Conservation (phyloP, 2,329 filamentous ascomycete genomes). For the Aspergillus piperis region DNA sequence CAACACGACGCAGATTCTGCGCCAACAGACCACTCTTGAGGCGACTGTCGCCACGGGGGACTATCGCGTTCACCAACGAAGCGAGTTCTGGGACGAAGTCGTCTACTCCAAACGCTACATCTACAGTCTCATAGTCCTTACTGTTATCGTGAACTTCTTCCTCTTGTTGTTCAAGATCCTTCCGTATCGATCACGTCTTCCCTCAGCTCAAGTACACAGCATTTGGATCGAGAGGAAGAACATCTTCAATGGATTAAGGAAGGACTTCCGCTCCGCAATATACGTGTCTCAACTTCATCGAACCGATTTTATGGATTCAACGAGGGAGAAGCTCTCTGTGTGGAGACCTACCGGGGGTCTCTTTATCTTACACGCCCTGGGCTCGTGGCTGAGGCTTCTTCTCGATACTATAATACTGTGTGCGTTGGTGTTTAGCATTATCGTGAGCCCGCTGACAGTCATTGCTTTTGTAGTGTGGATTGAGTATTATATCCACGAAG, state of each 20-base stretch:
- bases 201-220: conserved; percentile 24
- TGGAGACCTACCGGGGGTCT: not conserved
- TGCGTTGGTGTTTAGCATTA: conserved; percentile 30
- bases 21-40: conserved; percentile 23
- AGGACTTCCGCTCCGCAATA: conserved; percentile 12
- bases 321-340: too few relatives aligned
- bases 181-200: conserved; percentile 27
- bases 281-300: not conserved
- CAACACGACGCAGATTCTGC: conserved; percentile 30
- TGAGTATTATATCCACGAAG: conserved; percentile 34
- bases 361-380: conserved; percentile 19
- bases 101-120: conserved; percentile 31
- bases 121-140: conserved; percentile 31
- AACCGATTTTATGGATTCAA: not conserved
- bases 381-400: conserved; percentile 13
- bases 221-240: conserved; percentile 28
- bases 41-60: conserved; percentile 14
- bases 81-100: conserved; percentile 19
- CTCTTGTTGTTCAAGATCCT: conserved; percentile 27
- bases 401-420: conserved; percentile 21
- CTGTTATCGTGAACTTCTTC: conserved; percentile 27
- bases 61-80: conserved; percentile 11
- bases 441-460: conserved; percentile 32
- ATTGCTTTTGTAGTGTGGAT: conserved; percentile 37
- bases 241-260: conserved; percentile 23